phyloP scores from a whole-genome alignment of 78 protist genomes.

The Protostelium mycophagum region DNA sequence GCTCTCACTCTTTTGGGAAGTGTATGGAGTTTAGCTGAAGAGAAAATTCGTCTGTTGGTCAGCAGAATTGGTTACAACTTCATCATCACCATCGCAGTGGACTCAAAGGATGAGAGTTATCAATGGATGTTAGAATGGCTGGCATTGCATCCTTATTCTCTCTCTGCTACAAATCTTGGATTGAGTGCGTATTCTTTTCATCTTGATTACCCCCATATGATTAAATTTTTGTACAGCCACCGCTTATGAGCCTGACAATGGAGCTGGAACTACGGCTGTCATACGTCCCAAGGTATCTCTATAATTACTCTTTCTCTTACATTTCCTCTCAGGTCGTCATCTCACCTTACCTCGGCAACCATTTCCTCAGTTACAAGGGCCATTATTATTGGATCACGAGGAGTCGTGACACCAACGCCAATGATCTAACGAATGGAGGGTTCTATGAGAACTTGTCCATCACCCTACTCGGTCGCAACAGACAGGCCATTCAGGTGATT shows the following conservation, averaged over 20 bases:
- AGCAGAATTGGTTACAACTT: background rate
- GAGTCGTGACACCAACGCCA: background rate
- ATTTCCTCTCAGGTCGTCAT: background rate
- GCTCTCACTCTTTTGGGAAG: background rate
- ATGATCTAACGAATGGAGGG: background rate
- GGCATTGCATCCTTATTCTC: background rate
- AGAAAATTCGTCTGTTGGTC: background rate
- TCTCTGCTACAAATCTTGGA: background rate
- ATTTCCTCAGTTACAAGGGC: background rate
- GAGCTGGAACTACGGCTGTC: background rate
- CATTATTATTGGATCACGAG: background rate
- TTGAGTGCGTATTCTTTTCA: background rate
- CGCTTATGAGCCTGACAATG: conserved; percentile 2
- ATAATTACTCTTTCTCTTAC: conserved; percentile 13
- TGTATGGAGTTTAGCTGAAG: background rate
- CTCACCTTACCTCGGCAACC: background rate
- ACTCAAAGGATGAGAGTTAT: conserved; percentile 36
- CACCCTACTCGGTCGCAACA: background rate
- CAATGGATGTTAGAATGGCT: conserved; percentile 46
- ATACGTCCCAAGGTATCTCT: conserved; percentile 26
- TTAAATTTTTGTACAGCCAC: conserved; percentile 36
- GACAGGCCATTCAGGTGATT: conserved; percentile 11
- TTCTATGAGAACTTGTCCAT: conserved; percentile 15
- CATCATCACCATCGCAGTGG: conserved; percentile 17
- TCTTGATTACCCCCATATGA: too few relatives aligned